Base-by-base conservation (phyloP, 1,284 basidiomycete genomes). In the Ganoderma meredithae region DNA sequence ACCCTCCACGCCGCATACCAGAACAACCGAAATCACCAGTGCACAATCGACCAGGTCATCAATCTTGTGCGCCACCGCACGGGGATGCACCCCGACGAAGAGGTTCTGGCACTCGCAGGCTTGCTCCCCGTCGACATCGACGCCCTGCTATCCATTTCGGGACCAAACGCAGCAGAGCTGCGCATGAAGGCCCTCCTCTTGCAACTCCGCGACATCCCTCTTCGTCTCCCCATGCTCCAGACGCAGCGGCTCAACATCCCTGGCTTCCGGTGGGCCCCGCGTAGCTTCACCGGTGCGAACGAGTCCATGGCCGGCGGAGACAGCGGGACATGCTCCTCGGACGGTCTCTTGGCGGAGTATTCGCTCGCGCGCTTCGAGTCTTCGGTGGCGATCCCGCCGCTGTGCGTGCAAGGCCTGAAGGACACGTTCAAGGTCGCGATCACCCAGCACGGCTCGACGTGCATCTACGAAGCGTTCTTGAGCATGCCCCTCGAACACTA, bases 41-140 rank as follows among this genome's bases (percentile, higher is more conserved):
- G 27, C 63, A 52, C 41, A 6, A 44, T 62, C 13, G 25, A 25
- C 60, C 60, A 65, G 5, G 52, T 67, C 40, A 36, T 55, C 27
- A 58, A 22, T 2, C 58, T 64, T 3, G 39, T 67, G 6, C 55
- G 39, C 41, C 41, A 55, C 36, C 60, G 68, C 12, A 41, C 47
- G 3, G 60, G 47, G 31, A 69, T 58, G 25, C 33, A 58, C 3
- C 44, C 58, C 17, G 62, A 60, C n/a, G 65, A 66, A 31, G 68
- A 69, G 64, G 25, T 41, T 22, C 2, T 66, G 17, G 61, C 64
- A 12, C 52, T 69, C 27, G 47, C 65, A 4, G 58, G 43, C 15
- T 40, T 66, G 13, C 64, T 69, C 5, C 41, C 41, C 10, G 15
- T 60, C 13, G 27, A 49, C 47, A 8, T 53, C n/a, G 61, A 62